Percentiles rank a stretch among this genome's conserved stretches.
phyloP scores from a whole-genome alignment of 2,329 filamentous ascomycete species.

The Curvularia verruculosa region DNA sequence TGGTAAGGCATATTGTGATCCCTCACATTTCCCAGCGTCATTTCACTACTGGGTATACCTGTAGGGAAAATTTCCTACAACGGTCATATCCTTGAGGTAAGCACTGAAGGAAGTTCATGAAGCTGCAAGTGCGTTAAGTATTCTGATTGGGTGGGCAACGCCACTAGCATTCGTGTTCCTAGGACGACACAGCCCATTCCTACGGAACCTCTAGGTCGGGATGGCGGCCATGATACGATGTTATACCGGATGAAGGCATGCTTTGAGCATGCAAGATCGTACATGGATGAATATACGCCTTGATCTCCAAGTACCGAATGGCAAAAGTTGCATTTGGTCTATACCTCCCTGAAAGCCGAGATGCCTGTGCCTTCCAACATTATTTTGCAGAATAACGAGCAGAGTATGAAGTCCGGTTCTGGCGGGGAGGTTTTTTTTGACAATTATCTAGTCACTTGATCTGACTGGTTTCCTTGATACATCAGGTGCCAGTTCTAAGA shows the following conservation, averaged over 20 bases:
- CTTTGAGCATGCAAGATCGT: not conserved
- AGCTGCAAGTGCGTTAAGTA: not conserved
- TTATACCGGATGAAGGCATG: not conserved
- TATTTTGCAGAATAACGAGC: constrained; percentile 1
- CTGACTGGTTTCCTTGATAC: not conserved
- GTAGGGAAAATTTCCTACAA: not conserved
- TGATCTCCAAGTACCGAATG: not conserved
- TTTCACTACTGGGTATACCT: not conserved
- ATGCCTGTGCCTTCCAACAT: not conserved
- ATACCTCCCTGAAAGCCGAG: not conserved
- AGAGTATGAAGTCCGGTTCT: constrained; percentile 6
- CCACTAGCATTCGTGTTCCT: not conserved
- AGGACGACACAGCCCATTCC: not conserved
- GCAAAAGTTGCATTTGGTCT: not conserved
- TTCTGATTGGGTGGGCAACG: not conserved
- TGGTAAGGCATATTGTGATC: not conserved
- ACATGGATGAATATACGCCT: not conserved
- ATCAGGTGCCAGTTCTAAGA: not conserved
- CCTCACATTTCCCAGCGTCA: not conserved
- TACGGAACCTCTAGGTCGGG: not conserved
- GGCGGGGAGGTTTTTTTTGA: not conserved
- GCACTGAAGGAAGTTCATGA: not conserved
- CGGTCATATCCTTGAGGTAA: not conserved
- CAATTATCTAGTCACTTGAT: not conserved
- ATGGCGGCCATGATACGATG: not conserved